Conservation (phyloP, 495 filamentous ascomycete genomes). For the Hypoxylon trugodes region DNA sequence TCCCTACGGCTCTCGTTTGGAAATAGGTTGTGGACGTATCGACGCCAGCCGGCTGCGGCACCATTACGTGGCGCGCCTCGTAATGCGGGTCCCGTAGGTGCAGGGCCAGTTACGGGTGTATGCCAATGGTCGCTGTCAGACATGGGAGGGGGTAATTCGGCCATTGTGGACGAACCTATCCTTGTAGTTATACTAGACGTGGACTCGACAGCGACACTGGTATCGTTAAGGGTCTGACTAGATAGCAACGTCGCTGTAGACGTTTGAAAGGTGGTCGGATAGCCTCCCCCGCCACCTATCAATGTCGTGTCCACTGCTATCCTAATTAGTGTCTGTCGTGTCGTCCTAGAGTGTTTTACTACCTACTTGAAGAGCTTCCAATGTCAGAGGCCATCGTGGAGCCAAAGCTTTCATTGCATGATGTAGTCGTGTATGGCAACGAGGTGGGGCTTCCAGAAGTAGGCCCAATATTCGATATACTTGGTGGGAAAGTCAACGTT, state of each 20-base stretch:
- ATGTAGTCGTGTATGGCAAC: slow-evolving; percentile 1
- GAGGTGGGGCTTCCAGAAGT: neutral
- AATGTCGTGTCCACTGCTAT: slow-evolving; percentile 15
- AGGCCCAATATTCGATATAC: slow-evolving; percentile 14
- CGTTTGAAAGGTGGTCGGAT: slow-evolving; percentile 42
- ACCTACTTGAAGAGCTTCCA: slow-evolving; percentile 10
- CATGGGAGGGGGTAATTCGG: slow-evolving; percentile 10
- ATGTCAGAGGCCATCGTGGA: neutral
- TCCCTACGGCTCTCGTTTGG: neutral
- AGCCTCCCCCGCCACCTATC: neutral
- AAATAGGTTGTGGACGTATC: slow-evolving; percentile 3
- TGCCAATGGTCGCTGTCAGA: slow-evolving; percentile 30
- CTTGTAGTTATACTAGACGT: slow-evolving; percentile 3
- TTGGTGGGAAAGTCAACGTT: slow-evolving; percentile 29
- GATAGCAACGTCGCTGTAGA: slow-evolving; percentile 33
- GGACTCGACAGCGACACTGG: neutral
- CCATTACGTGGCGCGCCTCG: neutral
- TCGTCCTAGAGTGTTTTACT: neutral
- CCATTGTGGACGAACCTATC: neutral
- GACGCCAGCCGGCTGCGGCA: slow-evolving; percentile 12
- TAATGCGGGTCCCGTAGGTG: neutral
- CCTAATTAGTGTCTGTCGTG: neutral
- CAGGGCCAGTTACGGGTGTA: slow-evolving; percentile 9
- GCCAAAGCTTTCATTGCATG: slow-evolving; percentile 14
- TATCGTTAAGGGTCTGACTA: slow-evolving; percentile 23